These are phyloP conservation scores for Aspergillus sp. DNA, from an alignment of 2,329 filamentous ascomycete genomes.

Conservation along the genomic window DNA sequence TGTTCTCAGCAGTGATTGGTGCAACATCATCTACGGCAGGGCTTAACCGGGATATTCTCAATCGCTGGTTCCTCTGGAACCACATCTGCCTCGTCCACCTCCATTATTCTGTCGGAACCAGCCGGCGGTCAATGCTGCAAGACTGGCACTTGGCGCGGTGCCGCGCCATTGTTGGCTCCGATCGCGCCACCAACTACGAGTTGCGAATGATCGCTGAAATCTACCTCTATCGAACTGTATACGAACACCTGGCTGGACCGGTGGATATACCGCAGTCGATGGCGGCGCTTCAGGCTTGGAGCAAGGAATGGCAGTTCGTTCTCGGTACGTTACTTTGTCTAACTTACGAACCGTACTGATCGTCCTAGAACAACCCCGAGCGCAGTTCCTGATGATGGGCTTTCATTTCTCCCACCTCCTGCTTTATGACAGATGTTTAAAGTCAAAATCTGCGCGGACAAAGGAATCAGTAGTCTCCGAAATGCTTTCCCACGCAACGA, in stretches of 20 bases:
- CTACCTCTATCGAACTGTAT: constrained; percentile 52
- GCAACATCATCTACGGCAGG: constrained; percentile 29
- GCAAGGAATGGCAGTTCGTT: constrained; percentile 45
- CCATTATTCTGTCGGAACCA: constrained; percentile 53
- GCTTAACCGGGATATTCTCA: constrained; percentile 26
- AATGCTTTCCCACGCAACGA: constrained; percentile 47
- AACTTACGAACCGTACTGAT: not conserved
- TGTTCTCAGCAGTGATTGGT: constrained; percentile 17
- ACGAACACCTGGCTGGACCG: constrained; percentile 39
- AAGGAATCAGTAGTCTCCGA: constrained; percentile 44
- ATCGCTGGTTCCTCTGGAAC: constrained; percentile 48
- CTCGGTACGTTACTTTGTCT: constrained; percentile 34
- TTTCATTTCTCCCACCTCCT: constrained; percentile 52
- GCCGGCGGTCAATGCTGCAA: constrained; percentile 44
- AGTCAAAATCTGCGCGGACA: constrained; percentile 42
- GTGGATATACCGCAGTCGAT: constrained; percentile 42
- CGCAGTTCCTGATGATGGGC: constrained; percentile 40
- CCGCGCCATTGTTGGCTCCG: constrained; percentile 41
- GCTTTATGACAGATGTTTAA: constrained; percentile 41
- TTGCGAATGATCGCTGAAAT: constrained; percentile 53
- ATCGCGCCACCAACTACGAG: constrained; percentile 51
- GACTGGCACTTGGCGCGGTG: constrained; percentile 45
- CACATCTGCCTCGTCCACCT: constrained; percentile 51
- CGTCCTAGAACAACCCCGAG: constrained; percentile 8
- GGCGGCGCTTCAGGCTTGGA: constrained; percentile 43